Conservation (phyloP, 1,139 yeast species). For the Saccharomyces uvarum region DNA sequence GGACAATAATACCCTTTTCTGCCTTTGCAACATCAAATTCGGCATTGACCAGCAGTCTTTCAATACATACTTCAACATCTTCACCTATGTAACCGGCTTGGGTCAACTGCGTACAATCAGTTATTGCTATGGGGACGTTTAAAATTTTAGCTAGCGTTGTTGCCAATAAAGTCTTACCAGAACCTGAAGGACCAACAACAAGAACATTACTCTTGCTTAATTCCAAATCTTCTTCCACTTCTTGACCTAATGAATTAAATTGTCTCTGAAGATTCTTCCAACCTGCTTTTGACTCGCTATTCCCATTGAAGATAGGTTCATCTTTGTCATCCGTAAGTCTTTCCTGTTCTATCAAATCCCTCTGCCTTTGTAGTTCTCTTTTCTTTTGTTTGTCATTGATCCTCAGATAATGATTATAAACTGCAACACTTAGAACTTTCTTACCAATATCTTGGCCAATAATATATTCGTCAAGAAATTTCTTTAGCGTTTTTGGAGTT, state of each 20-base stretch:
- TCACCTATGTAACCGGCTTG: constrained; percentile 56
- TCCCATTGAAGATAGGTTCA: constrained; percentile 10
- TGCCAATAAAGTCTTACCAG: constrained; percentile 49
- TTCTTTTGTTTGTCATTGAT: constrained; percentile 35
- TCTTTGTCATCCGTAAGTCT: constrained; percentile 13
- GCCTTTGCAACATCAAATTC: constrained; percentile 42
- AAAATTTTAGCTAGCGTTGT: constrained; percentile 42
- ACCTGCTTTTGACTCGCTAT: constrained; percentile 29
- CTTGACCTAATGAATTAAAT: constrained; percentile 12
- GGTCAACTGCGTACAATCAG: constrained; percentile 50
- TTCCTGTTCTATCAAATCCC: constrained; percentile 12
- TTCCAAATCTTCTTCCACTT: constrained; percentile 33
- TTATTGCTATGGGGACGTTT: constrained; percentile 46
- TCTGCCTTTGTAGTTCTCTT: constrained; percentile 17
- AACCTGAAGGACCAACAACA: constrained; percentile 49
- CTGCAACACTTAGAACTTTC: constrained; percentile 49
- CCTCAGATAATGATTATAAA: constrained; percentile 45
- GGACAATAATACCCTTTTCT: constrained; percentile 46
- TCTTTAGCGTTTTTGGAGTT: constrained; percentile 39
- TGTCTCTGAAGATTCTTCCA: constrained; percentile 27
- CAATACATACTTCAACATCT: constrained; percentile 47
- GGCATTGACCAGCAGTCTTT: constrained; percentile 40
- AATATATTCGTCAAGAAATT: constrained; percentile 41
- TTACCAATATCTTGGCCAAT: constrained; percentile 48
- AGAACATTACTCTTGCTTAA: constrained; percentile 46